Evolutionary conservation across 164 flowering plant species (phyloP).

Genomic region (Stephania japonica): DNA sequence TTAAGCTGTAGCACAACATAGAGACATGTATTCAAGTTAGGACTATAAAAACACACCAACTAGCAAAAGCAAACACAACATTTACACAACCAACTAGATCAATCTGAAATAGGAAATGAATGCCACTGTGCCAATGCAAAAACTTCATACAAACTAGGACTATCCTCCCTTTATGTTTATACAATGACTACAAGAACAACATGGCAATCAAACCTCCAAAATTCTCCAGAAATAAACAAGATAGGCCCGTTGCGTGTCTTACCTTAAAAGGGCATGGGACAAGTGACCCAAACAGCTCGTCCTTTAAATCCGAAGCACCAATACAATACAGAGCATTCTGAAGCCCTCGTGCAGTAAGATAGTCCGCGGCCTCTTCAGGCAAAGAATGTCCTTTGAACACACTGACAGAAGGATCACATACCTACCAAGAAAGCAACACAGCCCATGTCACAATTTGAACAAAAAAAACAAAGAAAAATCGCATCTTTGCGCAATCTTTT

Average conservation of each 20-base stretch:
- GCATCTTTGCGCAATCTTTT: neutral
- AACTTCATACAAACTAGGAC: no score
- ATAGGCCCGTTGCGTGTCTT: constrained; percentile 10
- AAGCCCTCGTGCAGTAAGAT: constrained; percentile 60
- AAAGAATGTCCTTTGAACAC: constrained; percentile 68
- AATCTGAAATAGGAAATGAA: neutral
- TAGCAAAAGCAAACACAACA: no score
- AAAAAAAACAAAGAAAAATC: no score
- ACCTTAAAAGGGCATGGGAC: constrained; percentile 68
- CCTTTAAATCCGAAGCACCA: constrained; percentile 51
- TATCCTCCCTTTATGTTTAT: neutral
- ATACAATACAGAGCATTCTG: constrained; percentile 70
- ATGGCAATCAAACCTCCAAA: neutral
- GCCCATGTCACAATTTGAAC: no score
- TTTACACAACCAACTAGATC: neutral
- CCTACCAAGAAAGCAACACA: constrained; percentile 28
- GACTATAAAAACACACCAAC: no score
- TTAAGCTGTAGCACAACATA: neutral
- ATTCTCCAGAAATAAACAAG: neutral
- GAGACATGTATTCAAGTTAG: neutral
- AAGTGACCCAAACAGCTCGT: constrained; percentile 65
- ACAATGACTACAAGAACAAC: neutral
- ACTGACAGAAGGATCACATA: constrained; percentile 80
- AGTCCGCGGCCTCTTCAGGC: constrained; percentile 59
- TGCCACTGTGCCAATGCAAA: neutral